Percentiles rank a stretch among this genome's conserved stretches.
These are phyloP conservation scores for Onygenales sp. DNA, from an alignment of 2,329 filamentous ascomycete genomes.

Conservation along the genomic window DNA sequence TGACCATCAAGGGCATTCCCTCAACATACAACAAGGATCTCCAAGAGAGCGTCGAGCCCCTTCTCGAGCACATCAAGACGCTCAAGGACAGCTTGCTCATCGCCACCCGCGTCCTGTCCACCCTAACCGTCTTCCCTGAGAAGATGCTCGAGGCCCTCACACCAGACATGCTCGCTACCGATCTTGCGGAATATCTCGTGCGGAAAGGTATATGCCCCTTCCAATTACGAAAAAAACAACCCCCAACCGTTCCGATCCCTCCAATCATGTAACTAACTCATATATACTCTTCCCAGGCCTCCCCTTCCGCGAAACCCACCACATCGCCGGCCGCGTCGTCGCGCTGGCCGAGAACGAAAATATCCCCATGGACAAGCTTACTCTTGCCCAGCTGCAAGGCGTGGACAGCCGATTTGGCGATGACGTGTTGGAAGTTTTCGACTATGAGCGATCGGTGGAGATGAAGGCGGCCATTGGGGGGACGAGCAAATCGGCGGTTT, in stretches of 20 bases:
- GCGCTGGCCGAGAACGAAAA: conserved; percentile 59
- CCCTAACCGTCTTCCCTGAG: conserved; percentile 58
- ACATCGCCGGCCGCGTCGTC: conserved; percentile 64
- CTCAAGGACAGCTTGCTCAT: conserved; percentile 72
- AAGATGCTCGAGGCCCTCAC: conserved; percentile 72
- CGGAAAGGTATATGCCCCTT: conserved; percentile 6
- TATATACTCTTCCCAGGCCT: conserved; percentile 32
- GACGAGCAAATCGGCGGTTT: conserved; percentile 61
- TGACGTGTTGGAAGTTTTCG: conserved; percentile 61
- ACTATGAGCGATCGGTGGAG: conserved; percentile 79
- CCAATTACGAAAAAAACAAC: too few relatives aligned
- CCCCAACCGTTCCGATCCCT: background rate
- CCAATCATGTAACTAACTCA: background rate
- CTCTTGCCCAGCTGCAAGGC: conserved; percentile 54
- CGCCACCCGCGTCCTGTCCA: conserved; percentile 69
- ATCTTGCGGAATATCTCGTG: conserved; percentile 41
- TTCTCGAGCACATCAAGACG: conserved; percentile 76
- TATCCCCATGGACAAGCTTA: conserved; percentile 61
- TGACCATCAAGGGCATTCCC: conserved; percentile 64
- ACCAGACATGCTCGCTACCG: conserved; percentile 69
- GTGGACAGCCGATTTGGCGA: conserved; percentile 62
- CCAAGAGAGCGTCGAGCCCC: conserved; percentile 79
- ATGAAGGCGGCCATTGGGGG: conserved; percentile 66
- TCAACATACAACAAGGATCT: conserved; percentile 86
- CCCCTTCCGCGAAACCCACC: conserved; percentile 71